Base-by-base conservation (phyloP, 2,329 filamentous ascomycete species). In the Atkinsonella hypoxylon region DNA sequence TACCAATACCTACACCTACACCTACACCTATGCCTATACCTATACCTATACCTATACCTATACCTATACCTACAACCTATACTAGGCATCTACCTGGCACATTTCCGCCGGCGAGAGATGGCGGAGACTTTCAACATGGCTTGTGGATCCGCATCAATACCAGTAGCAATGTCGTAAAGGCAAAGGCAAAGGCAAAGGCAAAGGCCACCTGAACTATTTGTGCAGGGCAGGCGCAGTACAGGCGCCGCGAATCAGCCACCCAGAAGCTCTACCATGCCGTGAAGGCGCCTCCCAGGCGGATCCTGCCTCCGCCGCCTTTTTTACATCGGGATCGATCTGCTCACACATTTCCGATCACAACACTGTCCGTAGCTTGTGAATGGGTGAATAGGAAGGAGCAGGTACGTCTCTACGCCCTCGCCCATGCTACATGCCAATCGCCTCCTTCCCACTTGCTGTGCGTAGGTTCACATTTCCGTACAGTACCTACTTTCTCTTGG, bases 271-370 rank as follows among this genome's bases (percentile, higher is more conserved):
- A 7, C 32, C 32, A 34, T 10, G 32, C 32, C 8, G 32, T 10
- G 10, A 10, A 10, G 10, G 2, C 3, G 32, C 3, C 44, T 36
- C 3, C n/a, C 48, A 44, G 11, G 51, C 48, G 34, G 36, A 44
- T 20, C 10, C 26, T 30, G 45, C 3, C 18, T 13, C 32, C 18
- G n/a, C 20, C 32, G 13, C 32, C 20, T 4, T 34, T 3, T 17
- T 11, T 40, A 39, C 45, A 51, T 51, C 41, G 48, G 51, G 52
- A 53, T 53, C 52, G 52, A 53, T 53, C 49, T 39, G 32, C 43
- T 38, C 46, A 47, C 46, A 2, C 46, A 42, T 26, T 47, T 41
- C 47, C 49, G 52, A 53, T 53, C 48, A 53, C 18, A 42, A 36
- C 45, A 13, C 22, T 42, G 15, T 5, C 32, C 31, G 7, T 12